These are phyloP conservation scores for Microbotryum scabiosae DNA, from an alignment of 1,284 basidiomycete genomes.

Conservation along the genomic window DNA sequence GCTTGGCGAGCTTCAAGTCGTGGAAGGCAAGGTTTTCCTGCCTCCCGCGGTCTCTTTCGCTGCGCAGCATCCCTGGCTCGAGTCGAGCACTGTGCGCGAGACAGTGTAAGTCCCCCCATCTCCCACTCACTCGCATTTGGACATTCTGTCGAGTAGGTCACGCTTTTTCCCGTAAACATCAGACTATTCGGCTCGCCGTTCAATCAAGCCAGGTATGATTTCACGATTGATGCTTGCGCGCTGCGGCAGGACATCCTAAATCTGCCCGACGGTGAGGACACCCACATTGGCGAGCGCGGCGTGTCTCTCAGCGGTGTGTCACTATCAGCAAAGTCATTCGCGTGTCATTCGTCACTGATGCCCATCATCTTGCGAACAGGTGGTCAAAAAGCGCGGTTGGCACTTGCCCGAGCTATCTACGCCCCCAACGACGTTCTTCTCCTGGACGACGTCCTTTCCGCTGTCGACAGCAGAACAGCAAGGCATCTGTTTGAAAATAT, in stretches of 20 bases:
- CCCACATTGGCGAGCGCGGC: slow-evolving; percentile 46
- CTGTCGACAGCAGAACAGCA: slow-evolving; percentile 76
- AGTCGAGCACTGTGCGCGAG: slow-evolving; percentile 54
- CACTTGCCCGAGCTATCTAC: slow-evolving; percentile 86
- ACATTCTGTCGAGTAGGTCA: background rate
- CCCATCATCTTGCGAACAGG: slow-evolving; percentile 13
- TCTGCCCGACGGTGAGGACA: slow-evolving; percentile 74
- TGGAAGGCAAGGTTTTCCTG: slow-evolving; percentile 68
- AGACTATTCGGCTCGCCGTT: slow-evolving; percentile 80
- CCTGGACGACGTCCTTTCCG: slow-evolving; percentile 82
- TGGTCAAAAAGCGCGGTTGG: slow-evolving; percentile 47
- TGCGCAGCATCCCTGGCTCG: slow-evolving; percentile 53
- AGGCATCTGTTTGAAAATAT: slow-evolving; percentile 69
- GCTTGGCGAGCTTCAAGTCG: slow-evolving; percentile 57
- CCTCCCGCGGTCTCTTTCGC: slow-evolving; percentile 44
- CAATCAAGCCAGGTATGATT: slow-evolving; percentile 65
- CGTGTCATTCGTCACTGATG: slow-evolving; percentile 52
- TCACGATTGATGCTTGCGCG: slow-evolving; percentile 67
- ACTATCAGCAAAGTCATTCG: background rate
- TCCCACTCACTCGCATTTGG: slow-evolving; percentile 35
- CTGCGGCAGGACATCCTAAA: slow-evolving; percentile 73
- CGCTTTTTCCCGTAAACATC: slow-evolving; percentile 50
- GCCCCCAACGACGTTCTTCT: slow-evolving; percentile 70
- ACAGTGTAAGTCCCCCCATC: slow-evolving; percentile 50
- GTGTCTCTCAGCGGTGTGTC: slow-evolving; percentile 66